Base-by-base conservation (phyloP, 352 stramenopile genomes). In the Phytophthora idaei region DNA sequence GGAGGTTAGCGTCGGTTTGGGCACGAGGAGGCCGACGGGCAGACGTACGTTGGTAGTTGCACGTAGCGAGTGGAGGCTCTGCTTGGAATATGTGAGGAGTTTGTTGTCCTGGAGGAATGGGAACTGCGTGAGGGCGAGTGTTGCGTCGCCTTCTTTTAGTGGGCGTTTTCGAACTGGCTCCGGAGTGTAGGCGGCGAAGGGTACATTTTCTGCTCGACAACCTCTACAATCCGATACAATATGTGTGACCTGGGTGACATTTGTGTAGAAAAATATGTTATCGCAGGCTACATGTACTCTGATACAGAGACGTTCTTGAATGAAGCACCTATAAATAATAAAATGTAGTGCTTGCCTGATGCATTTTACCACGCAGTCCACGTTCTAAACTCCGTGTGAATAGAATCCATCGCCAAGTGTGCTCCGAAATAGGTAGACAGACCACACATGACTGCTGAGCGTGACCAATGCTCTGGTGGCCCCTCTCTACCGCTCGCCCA, bases 121-220 rank as follows among this genome's bases (percentile, higher is more conserved):
- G 63, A 69, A 71, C 63, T 70, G 56, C 56, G 61, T 36, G 60
- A 67, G 50, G 44, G 49, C 15, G 49, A 29, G 60, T 61, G 50
- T 65, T 57, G 47, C 36, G 31, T 53, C 31, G 31, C 60, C 57
- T n/a, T 14, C 28, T 39, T n/a, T 64, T 45, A 61, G 42, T 54
- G 47, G 58, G 58, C 21, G 28, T 68, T 68, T 61, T 65, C 28
- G 39, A 65, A 73, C 65, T 73, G 65, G 65, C 65, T 73, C 47
- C 44, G 64, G 10, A 57, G 57, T 67, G 58, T 57, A 67, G 50
- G 44, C 47, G 39, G 31, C 57, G 31, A 71, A 53, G 58, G 44
- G 64, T 67, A 52, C 57, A 67, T 61, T 71, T 71, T 65, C 49
- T 66, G 48, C 41, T 8, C 54, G 5, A 32, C 55, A 21, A 27